These are phyloP conservation scores for Ascochyta viciae-villosae DNA, from an alignment of 2,329 filamentous ascomycete genomes.

Conservation along the genomic window DNA sequence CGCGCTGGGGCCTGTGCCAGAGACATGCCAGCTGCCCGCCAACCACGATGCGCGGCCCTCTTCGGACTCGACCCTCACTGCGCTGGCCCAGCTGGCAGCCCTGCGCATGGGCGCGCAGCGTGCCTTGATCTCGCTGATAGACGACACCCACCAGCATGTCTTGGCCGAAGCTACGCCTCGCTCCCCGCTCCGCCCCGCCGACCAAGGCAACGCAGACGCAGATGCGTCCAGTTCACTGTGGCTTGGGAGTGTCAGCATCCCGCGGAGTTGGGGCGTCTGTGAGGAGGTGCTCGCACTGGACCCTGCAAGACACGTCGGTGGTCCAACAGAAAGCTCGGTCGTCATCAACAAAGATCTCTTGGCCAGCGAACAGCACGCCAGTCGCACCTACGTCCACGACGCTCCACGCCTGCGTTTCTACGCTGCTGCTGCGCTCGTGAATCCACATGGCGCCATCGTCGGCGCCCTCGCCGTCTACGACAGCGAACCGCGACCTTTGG, in stretches of 20 bases:
- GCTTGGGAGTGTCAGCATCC: slow-evolving; percentile 41
- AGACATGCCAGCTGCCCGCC: slow-evolving; percentile 16
- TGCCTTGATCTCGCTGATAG: slow-evolving; percentile 48
- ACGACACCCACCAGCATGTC: slow-evolving; percentile 44
- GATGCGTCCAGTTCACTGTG: slow-evolving; percentile 26
- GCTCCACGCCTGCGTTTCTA: slow-evolving; percentile 29
- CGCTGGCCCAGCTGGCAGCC: slow-evolving; percentile 46
- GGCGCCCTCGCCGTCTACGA: slow-evolving; percentile 38
- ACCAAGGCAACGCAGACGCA: slow-evolving; percentile 11
- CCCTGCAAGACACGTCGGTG: not conserved
- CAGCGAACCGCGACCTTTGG: slow-evolving; percentile 21
- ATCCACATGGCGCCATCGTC: slow-evolving; percentile 31
- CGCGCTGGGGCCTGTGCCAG: slow-evolving; percentile 5
- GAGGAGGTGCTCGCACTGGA: slow-evolving; percentile 26
- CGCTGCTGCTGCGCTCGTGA: slow-evolving; percentile 37
- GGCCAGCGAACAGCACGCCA: slow-evolving; percentile 19
- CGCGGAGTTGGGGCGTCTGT: slow-evolving; percentile 36
- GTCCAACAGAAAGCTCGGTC: not conserved
- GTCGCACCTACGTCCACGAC: slow-evolving; percentile 27
- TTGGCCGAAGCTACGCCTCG: slow-evolving; percentile 49
- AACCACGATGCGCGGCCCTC: slow-evolving; percentile 29
- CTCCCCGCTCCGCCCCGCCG: slow-evolving; percentile 29
- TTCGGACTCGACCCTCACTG: slow-evolving; percentile 40
- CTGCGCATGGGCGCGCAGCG: slow-evolving; percentile 43
- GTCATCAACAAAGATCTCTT: slow-evolving; percentile 22